Evolutionary conservation across 306 rosid genomes (phyloP).

Genomic region (Phaseolus lunatus): DNA sequence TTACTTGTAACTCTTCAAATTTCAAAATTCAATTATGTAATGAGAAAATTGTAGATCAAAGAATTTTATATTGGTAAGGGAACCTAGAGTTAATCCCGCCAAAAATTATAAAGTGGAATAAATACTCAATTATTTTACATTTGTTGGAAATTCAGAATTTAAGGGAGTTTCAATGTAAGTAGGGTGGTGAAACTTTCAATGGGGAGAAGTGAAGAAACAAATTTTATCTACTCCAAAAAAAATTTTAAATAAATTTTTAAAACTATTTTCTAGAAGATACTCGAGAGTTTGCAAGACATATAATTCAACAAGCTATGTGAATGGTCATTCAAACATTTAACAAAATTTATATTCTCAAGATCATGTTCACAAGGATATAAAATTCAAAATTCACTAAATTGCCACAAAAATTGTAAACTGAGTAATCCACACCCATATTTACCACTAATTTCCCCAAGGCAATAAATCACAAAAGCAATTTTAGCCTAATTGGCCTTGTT

Average conservation of each 20-base stretch:
- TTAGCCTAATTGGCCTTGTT: neutral
- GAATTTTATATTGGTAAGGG: slow-evolving; percentile 18
- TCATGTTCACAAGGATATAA: neutral
- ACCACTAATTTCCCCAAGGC: neutral
- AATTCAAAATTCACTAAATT: slow-evolving; percentile 14
- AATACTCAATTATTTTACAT: neutral
- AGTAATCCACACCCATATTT: neutral
- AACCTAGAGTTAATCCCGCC: slow-evolving; percentile 6
- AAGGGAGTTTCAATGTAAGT: neutral
- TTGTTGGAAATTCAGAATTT: slow-evolving; percentile 10
- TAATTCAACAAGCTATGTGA: neutral
- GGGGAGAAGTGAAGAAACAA: neutral
- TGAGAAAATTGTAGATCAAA: slow-evolving; percentile 5
- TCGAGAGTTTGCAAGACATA: slow-evolving; percentile 2
- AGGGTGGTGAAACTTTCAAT: neutral
- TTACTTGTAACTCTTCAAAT: slow-evolving; percentile 16
- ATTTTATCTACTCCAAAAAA: neutral
- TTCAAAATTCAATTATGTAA: slow-evolving; percentile 5
- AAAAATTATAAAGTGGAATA: slow-evolving; percentile 3
- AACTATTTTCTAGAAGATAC: neutral
- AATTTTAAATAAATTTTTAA: neutral
- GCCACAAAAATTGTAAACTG: slow-evolving; percentile 14
- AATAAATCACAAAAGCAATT: slow-evolving; percentile 8
- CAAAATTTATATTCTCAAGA: slow-evolving; percentile 8
- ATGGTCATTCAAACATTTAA: slow-evolving; percentile 2